These are phyloP conservation scores for Calonectria ilicicola DNA, from an alignment of 2,329 filamentous ascomycete species.

Conservation along the genomic window DNA sequence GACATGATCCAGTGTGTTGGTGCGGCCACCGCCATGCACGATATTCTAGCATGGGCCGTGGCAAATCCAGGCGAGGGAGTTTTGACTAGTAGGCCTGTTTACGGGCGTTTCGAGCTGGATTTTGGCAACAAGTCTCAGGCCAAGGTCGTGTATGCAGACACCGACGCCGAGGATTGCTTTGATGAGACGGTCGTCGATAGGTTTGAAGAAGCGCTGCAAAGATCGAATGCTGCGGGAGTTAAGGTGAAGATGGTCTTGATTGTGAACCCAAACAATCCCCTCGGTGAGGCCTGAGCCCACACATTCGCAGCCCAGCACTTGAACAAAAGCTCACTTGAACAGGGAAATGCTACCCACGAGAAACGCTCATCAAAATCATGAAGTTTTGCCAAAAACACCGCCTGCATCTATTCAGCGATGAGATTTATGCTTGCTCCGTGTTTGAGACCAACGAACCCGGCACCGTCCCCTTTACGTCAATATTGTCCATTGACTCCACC, in stretches of 20 bases:
- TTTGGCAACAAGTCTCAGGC: conserved; percentile 57
- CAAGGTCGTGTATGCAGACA: conserved; percentile 58
- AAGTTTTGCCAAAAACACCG: conserved; percentile 60
- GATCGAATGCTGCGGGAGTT: conserved; percentile 49
- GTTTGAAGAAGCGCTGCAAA: conserved; percentile 58
- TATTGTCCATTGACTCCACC: conserved; percentile 57
- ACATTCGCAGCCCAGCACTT: neutral
- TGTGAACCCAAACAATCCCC: conserved; percentile 65
- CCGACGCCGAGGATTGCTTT: conserved; percentile 57
- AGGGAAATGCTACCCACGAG: conserved; percentile 57
- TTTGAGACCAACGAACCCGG: conserved; percentile 52
- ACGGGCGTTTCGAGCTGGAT: conserved; percentile 63
- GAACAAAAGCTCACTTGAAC: conserved; percentile 21
- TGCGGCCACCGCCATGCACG: conserved; percentile 54
- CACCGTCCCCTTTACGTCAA: conserved; percentile 58
- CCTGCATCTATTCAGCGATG: conserved; percentile 68
- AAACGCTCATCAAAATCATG: conserved; percentile 58
- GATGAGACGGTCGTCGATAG: conserved; percentile 55
- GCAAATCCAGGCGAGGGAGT: conserved; percentile 53
- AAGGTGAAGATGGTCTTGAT: conserved; percentile 61
- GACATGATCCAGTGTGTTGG: conserved; percentile 50
- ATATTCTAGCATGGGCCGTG: conserved; percentile 53
- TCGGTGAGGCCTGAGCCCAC: conserved; percentile 48
- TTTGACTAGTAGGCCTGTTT: conserved; percentile 55
- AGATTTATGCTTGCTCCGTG: conserved; percentile 67